Percentiles rank a stretch among this genome's conserved stretches.
Conservation (phyloP, 2,329 filamentous ascomycete species). For the Ascochyta viciae-villosae region DNA sequence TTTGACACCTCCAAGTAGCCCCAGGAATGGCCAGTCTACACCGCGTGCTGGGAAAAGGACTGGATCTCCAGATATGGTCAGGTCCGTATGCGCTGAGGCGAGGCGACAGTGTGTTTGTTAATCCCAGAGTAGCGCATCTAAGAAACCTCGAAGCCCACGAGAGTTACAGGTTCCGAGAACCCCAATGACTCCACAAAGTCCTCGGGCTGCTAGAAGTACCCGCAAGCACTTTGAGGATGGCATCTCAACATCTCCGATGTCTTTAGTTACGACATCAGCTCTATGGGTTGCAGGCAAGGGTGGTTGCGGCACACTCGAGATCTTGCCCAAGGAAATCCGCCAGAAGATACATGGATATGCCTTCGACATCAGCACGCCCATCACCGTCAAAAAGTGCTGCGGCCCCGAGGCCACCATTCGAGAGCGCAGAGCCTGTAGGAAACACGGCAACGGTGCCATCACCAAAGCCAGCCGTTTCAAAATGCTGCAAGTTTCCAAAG, state of each 20-base stretch:
- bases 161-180: neutral
- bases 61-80: neutral
- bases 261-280: neutral
- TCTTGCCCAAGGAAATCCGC: conserved; percentile 20
- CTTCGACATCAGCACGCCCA: conserved; percentile 10
- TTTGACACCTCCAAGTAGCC: neutral
- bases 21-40: neutral
- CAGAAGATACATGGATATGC: conserved; percentile 18
- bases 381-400: conserved; percentile 24
- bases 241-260: neutral
- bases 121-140: neutral
- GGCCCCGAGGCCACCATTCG: conserved; percentile 18
- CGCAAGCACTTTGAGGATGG: neutral
- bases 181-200: neutral
- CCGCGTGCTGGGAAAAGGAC: neutral
- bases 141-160: neutral
- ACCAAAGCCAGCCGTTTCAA: conserved; percentile 18
- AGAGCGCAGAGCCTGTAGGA: conserved; percentile 19
- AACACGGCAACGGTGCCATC: conserved; percentile 13
- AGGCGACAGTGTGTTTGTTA: neutral
- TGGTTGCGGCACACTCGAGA: conserved; percentile 16
- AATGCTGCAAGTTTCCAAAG: conserved; percentile 18
- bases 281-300: neutral
- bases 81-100: neutral
- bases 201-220: neutral